Percentiles rank a stretch among this genome's conserved stretches.
phyloP scores from a whole-genome alignment of 1,284 basidiomycete species.

The Cutaneotrichosporon cavernicola region DNA sequence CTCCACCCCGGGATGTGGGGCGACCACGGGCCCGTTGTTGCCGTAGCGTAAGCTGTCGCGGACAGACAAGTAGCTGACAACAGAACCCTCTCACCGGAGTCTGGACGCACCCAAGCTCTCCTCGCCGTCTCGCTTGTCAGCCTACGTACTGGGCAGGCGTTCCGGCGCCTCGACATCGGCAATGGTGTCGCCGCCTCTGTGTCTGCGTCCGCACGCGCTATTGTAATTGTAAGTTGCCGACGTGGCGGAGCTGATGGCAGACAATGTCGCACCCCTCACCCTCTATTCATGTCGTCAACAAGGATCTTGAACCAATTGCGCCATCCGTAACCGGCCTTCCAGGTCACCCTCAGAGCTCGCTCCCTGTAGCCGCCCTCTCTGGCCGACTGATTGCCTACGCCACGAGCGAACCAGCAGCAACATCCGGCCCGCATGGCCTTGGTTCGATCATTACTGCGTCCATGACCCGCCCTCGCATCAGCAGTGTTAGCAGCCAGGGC shows the following conservation, averaged over 20 bases:
- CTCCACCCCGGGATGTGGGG: conserved; percentile 17
- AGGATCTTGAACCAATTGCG: conserved; percentile 23
- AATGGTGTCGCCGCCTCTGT: conserved; percentile 29
- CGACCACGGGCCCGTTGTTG: conserved; percentile 23
- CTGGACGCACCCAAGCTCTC: conserved; percentile 11
- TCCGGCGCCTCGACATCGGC: conserved; percentile 37
- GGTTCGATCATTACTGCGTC: conserved; percentile 39
- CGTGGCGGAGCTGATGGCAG: conserved; percentile 21
- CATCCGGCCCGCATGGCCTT: conserved; percentile 35
- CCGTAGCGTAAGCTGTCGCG: conserved; percentile 28
- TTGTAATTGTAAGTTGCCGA: conserved; percentile 35
- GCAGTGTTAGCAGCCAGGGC: conserved; percentile 6
- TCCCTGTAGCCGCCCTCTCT: conserved; percentile 36
- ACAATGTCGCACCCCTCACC: conserved; percentile 35
- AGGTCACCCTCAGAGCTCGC: conserved; percentile 19
- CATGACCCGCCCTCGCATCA: conserved; percentile 5
- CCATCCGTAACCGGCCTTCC: conserved; percentile 25
- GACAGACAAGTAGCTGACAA: neutral
- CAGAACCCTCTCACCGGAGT: conserved; percentile 7
- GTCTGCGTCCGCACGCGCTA: conserved; percentile 22
- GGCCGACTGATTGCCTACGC: conserved; percentile 42
- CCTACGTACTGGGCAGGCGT: conserved; percentile 30
- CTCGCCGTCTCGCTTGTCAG: conserved; percentile 34
- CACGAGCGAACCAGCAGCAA: conserved; percentile 30
- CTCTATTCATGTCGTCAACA: conserved; percentile 33